These are phyloP conservation scores for Oidium heveae DNA, from an alignment of 2,329 filamentous ascomycete species.

Conservation along the genomic window DNA sequence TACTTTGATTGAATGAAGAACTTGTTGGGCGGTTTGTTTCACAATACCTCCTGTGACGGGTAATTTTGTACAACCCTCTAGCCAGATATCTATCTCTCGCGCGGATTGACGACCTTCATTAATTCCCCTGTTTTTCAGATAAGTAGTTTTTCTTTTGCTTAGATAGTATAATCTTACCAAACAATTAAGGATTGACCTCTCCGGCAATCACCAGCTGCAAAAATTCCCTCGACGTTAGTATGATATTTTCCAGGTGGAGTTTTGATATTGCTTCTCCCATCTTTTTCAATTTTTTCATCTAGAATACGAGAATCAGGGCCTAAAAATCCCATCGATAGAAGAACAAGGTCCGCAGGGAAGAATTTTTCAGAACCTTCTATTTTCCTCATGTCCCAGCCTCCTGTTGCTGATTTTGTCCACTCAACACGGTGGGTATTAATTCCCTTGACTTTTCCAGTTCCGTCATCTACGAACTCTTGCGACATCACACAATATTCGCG, in stretches of 20 bases:
- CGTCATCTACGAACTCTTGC: constrained; percentile 83
- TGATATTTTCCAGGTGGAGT: constrained; percentile 67
- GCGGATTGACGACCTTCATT: constrained; percentile 88
- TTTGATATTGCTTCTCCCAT: constrained; percentile 88
- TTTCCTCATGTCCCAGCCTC: constrained; percentile 98
- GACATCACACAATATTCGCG: constrained; percentile 98
- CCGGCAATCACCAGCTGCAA: constrained; percentile 84
- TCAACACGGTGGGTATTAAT: constrained; percentile 92
- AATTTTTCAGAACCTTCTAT: constrained; percentile 80
- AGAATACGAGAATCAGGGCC: constrained; percentile 76
- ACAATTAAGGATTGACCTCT: constrained; percentile 90
- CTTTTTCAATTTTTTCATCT: constrained; percentile 72
- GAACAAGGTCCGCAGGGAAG: constrained; percentile 85
- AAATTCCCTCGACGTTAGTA: constrained; percentile 71
- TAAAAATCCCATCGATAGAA: constrained; percentile 92
- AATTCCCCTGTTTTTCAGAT: constrained; percentile 41
- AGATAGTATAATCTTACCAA: constrained; percentile 35
- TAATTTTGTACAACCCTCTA: constrained; percentile 54
- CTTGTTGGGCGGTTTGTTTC: constrained; percentile 28
- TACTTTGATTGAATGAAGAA: background rate
- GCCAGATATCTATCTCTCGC: constrained; percentile 72
- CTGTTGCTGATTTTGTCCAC: constrained; percentile 73
- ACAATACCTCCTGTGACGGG: constrained; percentile 86
- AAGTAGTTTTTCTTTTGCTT: constrained; percentile 14
- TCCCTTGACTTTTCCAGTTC: constrained; percentile 66